Percentiles rank a stretch among this genome's conserved stretches.
Conservation (phyloP, 345 rosid species). For the Raphanus raphanistrum region DNA sequence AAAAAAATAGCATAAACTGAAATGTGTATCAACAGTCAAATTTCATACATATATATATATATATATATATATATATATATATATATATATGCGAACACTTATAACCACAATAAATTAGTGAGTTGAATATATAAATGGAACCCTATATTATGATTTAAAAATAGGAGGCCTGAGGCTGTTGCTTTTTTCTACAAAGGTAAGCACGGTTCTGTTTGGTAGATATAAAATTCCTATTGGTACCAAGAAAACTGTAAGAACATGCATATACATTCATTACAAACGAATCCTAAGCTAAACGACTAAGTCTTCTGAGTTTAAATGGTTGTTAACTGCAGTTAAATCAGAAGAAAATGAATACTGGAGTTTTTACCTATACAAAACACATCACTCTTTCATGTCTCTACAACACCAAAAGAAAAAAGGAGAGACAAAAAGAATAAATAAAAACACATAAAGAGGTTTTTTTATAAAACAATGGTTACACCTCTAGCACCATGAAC, state of each 20-base stretch:
- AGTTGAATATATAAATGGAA: too few species aligned
- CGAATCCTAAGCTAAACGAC: background rate
- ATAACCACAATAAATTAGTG: too few species aligned
- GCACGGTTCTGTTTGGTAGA: background rate
- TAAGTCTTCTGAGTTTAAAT: background rate
- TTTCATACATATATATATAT: too few species aligned
- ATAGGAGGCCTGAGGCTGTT: too few species aligned
- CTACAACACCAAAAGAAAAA: background rate
- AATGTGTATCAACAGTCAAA: too few species aligned
- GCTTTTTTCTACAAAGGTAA: too few species aligned
- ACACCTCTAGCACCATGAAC: slow-evolving; percentile 71
- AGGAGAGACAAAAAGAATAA: background rate
- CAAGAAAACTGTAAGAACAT: background rate
- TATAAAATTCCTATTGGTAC: background rate
- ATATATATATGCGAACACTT: too few species aligned
- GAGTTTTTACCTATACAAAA: slow-evolving; percentile 22
- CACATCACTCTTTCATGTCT: slow-evolving; percentile 4
- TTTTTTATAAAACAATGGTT: slow-evolving; percentile 58
- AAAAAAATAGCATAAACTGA: too few species aligned
- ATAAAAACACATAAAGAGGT: background rate
- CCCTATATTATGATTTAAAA: too few species aligned
- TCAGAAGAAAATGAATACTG: background rate
- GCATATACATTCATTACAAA: background rate
- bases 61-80: too few species aligned
- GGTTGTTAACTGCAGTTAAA: slow-evolving; percentile 18